Evolutionary conservation across 2,329 filamentous ascomycete genomes (phyloP).

Genomic region (Clonostachys solani): DNA sequence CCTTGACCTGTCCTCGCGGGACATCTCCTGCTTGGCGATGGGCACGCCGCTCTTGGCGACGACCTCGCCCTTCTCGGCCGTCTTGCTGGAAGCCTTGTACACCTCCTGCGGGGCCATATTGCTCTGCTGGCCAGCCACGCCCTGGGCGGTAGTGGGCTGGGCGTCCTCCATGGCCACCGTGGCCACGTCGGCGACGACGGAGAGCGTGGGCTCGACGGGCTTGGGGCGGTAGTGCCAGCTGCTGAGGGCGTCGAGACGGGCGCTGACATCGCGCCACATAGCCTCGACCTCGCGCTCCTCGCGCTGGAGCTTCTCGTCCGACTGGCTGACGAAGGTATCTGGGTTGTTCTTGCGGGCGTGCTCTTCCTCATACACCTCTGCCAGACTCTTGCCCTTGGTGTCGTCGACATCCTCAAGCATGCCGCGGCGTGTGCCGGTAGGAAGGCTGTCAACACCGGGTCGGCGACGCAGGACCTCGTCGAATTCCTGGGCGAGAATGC

Average conservation of each 20-base stretch:
- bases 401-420: conserved; percentile 70
- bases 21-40: conserved; percentile 80
- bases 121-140: conserved; percentile 55
- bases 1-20: conserved; percentile 76
- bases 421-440: conserved; percentile 60
- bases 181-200: conserved; percentile 86
- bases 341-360: conserved; percentile 76
- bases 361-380: conserved; percentile 92
- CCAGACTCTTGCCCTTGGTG: conserved; percentile 82
- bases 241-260: conserved; percentile 81
- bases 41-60: conserved; percentile 74
- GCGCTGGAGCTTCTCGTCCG: conserved; percentile 75
- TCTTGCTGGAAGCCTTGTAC: conserved; percentile 75
- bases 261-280: conserved; percentile 78
- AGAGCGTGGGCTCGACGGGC: conserved; percentile 73
- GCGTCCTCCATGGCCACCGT: conserved; percentile 94
- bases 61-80: conserved; percentile 63
- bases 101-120: conserved; percentile 92
- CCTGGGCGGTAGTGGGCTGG: conserved; percentile 76
- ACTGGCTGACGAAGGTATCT: conserved; percentile 71
- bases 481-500: conserved; percentile 86
- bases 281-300: conserved; percentile 80
- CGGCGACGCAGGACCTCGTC: conserved; percentile 84
- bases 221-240: conserved; percentile 97
- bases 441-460: conserved; percentile 66